A percentile compares a stretch with the other conserved stretches of the same genome.
These are phyloP conservation scores for Cladosporium halotolerans DNA, from an alignment of 2,329 filamentous ascomycete species.

Conservation along the genomic window DNA sequence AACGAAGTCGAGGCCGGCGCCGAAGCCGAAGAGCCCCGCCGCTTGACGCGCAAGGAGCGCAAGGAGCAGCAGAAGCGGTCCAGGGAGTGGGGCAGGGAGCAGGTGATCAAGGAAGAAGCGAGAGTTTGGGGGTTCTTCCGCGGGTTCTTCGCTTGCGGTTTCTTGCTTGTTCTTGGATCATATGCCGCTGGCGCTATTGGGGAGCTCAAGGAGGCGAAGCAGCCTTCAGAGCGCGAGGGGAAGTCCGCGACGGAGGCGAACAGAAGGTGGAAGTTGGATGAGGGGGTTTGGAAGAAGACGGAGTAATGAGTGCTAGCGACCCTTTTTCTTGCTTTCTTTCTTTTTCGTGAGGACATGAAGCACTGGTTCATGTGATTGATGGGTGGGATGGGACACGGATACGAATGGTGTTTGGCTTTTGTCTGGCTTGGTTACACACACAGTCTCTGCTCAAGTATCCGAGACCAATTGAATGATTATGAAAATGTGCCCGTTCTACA, in stretches of 20 bases:
- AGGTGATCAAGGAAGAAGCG: neutral
- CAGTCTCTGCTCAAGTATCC: too few relatives aligned
- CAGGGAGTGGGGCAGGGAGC: constrained; percentile 27
- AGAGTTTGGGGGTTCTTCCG: constrained; percentile 32
- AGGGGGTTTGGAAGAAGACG: constrained; percentile 2
- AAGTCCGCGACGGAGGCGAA: constrained; percentile 12
- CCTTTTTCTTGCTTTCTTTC: too few relatives aligned
- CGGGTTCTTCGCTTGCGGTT: constrained; percentile 28
- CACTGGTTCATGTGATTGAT: too few relatives aligned
- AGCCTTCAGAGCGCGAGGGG: constrained; percentile 13
- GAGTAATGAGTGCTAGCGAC: too few relatives aligned
- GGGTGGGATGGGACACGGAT: too few relatives aligned
- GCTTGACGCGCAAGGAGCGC: constrained; percentile 41
- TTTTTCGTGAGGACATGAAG: too few relatives aligned
- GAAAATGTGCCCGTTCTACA: too few relatives aligned
- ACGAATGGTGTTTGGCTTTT: too few relatives aligned
- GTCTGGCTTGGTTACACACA: too few relatives aligned
- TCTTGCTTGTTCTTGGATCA: constrained; percentile 50
- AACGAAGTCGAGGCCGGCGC: constrained; percentile 28
- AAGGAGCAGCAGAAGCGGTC: constrained; percentile 13
- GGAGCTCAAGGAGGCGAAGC: constrained; percentile 27
- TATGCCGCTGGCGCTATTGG: constrained; percentile 54
- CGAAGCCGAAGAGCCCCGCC: constrained; percentile 36
- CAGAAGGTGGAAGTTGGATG: constrained; percentile 7
- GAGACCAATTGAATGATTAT: too few relatives aligned